A percentile compares a stretch with the other conserved stretches of the same genome.
phyloP scores from a whole-genome alignment of 495 filamentous ascomycete genomes.

The Immersiella caudata region DNA sequence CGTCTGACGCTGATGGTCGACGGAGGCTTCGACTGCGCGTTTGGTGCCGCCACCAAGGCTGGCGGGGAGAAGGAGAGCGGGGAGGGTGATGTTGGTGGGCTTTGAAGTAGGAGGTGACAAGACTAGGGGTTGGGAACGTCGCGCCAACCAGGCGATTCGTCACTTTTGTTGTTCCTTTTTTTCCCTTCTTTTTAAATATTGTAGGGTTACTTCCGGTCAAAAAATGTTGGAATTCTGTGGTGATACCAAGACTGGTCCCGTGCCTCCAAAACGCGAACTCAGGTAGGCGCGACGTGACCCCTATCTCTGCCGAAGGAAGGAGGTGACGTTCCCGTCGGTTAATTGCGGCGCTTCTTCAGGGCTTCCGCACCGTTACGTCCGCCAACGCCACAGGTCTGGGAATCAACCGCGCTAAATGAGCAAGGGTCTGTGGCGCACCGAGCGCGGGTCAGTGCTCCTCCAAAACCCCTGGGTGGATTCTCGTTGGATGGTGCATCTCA shows the following conservation, averaged over 20 bases:
- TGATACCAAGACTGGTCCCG: background rate
- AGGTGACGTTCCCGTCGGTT: slow-evolving; percentile 3
- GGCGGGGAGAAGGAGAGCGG: background rate
- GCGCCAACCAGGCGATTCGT: too few species aligned
- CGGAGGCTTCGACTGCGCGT: background rate
- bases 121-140: background rate
- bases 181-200: background rate
- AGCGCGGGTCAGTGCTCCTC: background rate
- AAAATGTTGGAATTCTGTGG: background rate
- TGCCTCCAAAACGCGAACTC: background rate
- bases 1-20: slow-evolving; percentile 13
- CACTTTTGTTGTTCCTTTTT: background rate
- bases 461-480: background rate
- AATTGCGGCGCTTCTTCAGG: slow-evolving; percentile 6
- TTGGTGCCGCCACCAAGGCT: background rate
- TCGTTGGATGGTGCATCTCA: background rate
- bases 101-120: background rate
- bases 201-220: background rate
- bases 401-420: background rate
- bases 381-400: background rate
- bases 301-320: background rate
- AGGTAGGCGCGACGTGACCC: background rate
- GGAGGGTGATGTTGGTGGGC: background rate
- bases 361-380: background rate
- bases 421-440: slow-evolving; percentile 4